Evolutionary conservation across 2,329 filamentous ascomycete genomes (phyloP).

Genomic region (Alternaria tenuissima): DNA sequence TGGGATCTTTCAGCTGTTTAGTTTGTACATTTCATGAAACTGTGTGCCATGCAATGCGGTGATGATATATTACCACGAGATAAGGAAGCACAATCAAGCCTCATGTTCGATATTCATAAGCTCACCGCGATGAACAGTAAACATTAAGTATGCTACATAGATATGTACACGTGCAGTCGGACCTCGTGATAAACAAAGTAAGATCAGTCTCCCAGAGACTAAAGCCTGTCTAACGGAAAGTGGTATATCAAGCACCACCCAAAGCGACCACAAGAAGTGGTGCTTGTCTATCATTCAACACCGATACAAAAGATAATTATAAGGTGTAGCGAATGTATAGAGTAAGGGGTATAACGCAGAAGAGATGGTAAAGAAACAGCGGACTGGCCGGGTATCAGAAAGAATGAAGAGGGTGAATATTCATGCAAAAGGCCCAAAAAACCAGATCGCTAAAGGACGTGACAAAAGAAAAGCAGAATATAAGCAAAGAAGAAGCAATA

Average conservation of each 20-base stretch:
- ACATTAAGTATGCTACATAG: conserved; percentile 27
- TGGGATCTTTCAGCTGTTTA: background rate
- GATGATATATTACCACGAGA: background rate
- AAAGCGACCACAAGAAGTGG: background rate
- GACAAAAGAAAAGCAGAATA: conserved; percentile 8
- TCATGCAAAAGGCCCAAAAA: conserved; percentile 23
- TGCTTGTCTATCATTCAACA: conserved; percentile 8
- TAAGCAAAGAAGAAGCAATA: background rate
- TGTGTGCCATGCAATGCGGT: no score
- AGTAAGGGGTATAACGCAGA: conserved; percentile 17
- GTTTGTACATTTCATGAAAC: background rate
- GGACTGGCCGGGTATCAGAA: conserved; percentile 38
- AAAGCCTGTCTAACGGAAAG: conserved; percentile 13
- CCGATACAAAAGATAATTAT: conserved; percentile 18
- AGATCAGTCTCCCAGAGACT: conserved; percentile 18
- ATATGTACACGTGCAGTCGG: conserved; percentile 29
- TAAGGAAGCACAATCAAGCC: background rate
- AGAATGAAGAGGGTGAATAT: conserved; percentile 22
- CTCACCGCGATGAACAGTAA: conserved; percentile 15
- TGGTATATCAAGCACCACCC: conserved; percentile 20
- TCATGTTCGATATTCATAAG: conserved; percentile 7
- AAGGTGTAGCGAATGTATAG: conserved; percentile 16
- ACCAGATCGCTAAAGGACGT: conserved; percentile 21
- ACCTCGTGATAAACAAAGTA: conserved; percentile 25
- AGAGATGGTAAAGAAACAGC: conserved; percentile 18